A percentile compares a stretch with the other conserved stretches of the same genome.
Conservation (phyloP, 495 filamentous ascomycete species). For the Xylaria grammica region DNA sequence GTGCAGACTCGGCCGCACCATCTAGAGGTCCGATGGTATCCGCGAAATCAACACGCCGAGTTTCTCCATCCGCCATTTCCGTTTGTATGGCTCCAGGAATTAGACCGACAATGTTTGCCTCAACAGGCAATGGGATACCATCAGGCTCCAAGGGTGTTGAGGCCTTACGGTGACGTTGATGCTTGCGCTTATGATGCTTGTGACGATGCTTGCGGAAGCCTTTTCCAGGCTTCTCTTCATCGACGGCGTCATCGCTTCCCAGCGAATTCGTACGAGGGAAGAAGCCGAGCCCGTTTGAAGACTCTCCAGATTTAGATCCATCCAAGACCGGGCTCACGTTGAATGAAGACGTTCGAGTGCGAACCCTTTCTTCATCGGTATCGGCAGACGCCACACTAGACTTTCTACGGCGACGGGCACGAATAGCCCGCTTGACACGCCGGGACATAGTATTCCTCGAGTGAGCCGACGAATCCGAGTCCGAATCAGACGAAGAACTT, state of each 20-base stretch:
- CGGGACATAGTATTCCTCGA: conserved; percentile 74
- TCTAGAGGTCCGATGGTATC: conserved; percentile 28
- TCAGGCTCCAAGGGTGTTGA: conserved; percentile 29
- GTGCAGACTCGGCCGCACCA: conserved; percentile 39
- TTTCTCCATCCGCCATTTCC: conserved; percentile 35
- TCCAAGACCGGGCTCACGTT: conserved; percentile 38
- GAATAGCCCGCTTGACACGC: conserved; percentile 72
- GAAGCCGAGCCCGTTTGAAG: conserved; percentile 31
- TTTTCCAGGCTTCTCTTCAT: conserved; percentile 43
- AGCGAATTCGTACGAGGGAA: conserved; percentile 32
- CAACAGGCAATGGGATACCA: conserved; percentile 14
- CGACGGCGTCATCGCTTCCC: conserved; percentile 43
- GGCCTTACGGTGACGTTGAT: conserved; percentile 42
- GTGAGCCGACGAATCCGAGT: conserved; percentile 69
- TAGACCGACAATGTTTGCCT: conserved; percentile 40
- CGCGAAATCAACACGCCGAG: conserved; percentile 52
- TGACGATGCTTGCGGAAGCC: conserved; percentile 36
- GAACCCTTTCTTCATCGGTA: conserved; percentile 42
- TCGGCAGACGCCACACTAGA: conserved; percentile 74
- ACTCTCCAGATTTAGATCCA: conserved; percentile 39
- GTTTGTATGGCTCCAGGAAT: conserved; percentile 29
- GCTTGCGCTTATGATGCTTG: conserved; percentile 39
- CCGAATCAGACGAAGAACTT: conserved; percentile 65
- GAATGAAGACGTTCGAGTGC: conserved; percentile 44
- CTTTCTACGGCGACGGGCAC: conserved; percentile 69